A percentile compares a stretch with the other conserved stretches of the same genome.
Evolutionary conservation across 192 early-diverging fungal species (phyloP).

Genomic region (Lobosporangium transversale): DNA sequence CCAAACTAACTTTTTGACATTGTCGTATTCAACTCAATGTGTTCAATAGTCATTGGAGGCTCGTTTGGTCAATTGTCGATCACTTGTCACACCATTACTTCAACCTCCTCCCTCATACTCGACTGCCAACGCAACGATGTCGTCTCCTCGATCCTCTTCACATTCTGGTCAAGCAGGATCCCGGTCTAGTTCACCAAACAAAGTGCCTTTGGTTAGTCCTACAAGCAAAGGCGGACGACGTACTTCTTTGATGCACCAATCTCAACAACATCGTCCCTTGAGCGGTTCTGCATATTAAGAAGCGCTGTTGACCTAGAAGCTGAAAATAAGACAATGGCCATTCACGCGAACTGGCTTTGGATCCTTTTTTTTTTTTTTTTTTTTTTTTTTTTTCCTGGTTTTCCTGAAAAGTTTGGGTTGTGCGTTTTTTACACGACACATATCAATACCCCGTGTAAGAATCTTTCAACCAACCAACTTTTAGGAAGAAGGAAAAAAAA

Average conservation of each 20-base stretch:
- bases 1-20: neutral
- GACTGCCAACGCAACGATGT: conserved; percentile 33
- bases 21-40: neutral
- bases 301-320: neutral
- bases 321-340: neutral
- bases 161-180: conserved; percentile 17
- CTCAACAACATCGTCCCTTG: neutral
- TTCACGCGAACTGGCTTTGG: neutral
- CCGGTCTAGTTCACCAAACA: conserved; percentile 20
- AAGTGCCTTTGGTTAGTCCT: neutral
- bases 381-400: neutral
- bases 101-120: conserved; percentile 64
- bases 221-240: neutral
- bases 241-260: neutral
- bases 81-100: conserved; percentile 76
- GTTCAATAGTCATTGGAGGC: conserved; percentile 69
- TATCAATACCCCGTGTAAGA: neutral
- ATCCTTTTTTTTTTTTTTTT: neutral
- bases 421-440: neutral
- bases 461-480: neutral
- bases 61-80: conserved; percentile 75
- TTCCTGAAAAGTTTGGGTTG: neutral
- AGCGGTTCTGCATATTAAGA: neutral
- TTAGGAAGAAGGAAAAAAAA: too few species aligned
- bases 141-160: conserved; percentile 18